Evolutionary conservation across 495 filamentous ascomycete species (phyloP), one percentile per base, ranked within the genome.

Genomic region (Pseudoneurospora amorphoporcata): DNA sequence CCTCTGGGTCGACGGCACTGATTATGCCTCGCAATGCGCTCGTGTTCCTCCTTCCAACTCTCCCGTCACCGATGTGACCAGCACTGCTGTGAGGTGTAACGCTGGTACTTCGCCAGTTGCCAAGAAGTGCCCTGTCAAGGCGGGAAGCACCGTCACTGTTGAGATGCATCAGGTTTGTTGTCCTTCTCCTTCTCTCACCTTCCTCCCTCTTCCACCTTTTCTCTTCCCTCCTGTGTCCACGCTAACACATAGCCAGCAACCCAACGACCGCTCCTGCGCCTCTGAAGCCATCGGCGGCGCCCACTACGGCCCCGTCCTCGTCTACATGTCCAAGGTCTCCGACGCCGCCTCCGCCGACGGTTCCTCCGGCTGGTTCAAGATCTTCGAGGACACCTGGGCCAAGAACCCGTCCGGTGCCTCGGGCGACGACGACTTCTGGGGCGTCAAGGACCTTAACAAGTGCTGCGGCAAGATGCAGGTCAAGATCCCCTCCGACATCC

Each of bases 301-400:
- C 16, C 84, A 84, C 78, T 79, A 81, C 79, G 83, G 83, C 10
- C 83, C 84, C 17, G 83, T 88, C 3, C 79, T 85, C 40, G 85
- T 83, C 7, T 89, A 89, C 82, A 82, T 89, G 75, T 79, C 82
- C 74, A 84, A 85, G 69, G 87, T 89, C 14, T 19, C 76, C 23
- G 84, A 88, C 74, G 83, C 87, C 4, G 77, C 81, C 17, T 81
- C 79, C 10, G 86, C 85, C 35, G 80, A 82, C 73, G 84, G 84
- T 5, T 77, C 79, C 1, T 69, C 78, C 1, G 77, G 82, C 5
- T 88, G 86, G 86, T 86, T 85, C 78, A 88, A 88, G 80, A 78
- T 86, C 76, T 86, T 81, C 79, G 78, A 83, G 68, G 82, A 86
- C 72, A 80, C 81, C 45, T 86, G 84, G 82, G 81, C 79, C 37